A percentile compares a stretch with the other conserved stretches of the same genome.
Evolutionary conservation across 495 filamentous ascomycete species (phyloP).

Genomic region (Lasiosphaeris hirsuta): DNA sequence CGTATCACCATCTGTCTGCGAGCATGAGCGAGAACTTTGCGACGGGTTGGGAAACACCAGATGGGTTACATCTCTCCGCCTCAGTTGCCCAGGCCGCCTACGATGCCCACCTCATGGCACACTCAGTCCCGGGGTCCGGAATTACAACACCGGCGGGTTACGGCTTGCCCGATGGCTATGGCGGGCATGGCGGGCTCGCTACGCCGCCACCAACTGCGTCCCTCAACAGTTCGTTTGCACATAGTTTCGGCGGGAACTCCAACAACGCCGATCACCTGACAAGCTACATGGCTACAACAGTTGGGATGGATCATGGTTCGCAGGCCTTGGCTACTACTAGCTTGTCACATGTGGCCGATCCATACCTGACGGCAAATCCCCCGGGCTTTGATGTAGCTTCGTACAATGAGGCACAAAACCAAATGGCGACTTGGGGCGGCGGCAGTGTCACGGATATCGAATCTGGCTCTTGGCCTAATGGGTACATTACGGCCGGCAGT

Average conservation of each 20-base stretch:
- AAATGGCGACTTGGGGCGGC: not conserved
- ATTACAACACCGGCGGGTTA: not conserved
- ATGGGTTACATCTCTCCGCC: slow-evolving; percentile 10
- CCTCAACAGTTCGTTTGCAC: slow-evolving; percentile 22
- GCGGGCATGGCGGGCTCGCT: slow-evolving; percentile 22
- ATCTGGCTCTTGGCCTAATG: not conserved
- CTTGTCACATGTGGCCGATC: too few species aligned
- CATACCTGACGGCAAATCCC: too few species aligned
- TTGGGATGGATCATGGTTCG: not conserved
- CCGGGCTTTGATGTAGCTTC: too few species aligned
- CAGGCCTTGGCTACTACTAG: too few species aligned
- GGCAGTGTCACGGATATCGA: not conserved
- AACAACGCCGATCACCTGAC: slow-evolving; percentile 8
- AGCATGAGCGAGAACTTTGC: slow-evolving; percentile 46
- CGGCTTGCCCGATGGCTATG: slow-evolving; percentile 19
- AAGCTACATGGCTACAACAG: slow-evolving; percentile 11
- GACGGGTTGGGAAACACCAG: slow-evolving; percentile 32
- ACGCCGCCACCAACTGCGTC: slow-evolving; percentile 33
- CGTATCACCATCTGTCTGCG: slow-evolving; percentile 39
- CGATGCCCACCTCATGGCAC: slow-evolving; percentile 14
- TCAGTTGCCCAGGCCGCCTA: slow-evolving; percentile 15
- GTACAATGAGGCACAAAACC: too few species aligned
- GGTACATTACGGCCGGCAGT: not conserved
- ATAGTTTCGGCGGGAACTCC: slow-evolving; percentile 18
- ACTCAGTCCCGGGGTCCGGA: not conserved